Percentiles rank a stretch among this genome's conserved stretches.
phyloP scores from a whole-genome alignment of 768 basidiomycete species.

The Tephrocybe sp. region DNA sequence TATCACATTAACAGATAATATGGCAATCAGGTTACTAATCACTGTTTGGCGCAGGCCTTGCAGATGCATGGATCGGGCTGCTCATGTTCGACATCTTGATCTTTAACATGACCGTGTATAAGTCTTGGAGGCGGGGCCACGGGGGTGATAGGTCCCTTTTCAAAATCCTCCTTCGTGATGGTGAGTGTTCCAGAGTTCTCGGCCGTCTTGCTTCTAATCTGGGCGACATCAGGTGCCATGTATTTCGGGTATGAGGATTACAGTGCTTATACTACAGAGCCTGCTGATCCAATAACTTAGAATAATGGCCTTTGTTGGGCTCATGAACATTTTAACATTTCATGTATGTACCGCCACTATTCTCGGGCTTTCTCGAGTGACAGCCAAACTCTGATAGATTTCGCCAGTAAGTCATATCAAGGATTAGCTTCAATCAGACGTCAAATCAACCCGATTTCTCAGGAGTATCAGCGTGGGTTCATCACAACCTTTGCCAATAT shows the following conservation, averaged over 20 bases:
- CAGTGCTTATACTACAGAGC: neutral
- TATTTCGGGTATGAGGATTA: constrained; percentile 36
- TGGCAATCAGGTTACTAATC: neutral
- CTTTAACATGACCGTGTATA: constrained; percentile 40
- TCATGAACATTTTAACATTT: constrained; percentile 22
- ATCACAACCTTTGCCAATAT: constrained; percentile 22
- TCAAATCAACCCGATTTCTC: neutral
- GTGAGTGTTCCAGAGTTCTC: constrained; percentile 23
- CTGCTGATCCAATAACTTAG: constrained; percentile 5
- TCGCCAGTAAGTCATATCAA: constrained; percentile 12
- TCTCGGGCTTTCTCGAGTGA: neutral
- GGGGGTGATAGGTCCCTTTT: constrained; percentile 24
- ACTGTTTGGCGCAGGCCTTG: constrained; percentile 25
- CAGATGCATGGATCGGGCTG: constrained; percentile 38
- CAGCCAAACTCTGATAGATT: constrained; percentile 8
- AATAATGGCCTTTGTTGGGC: constrained; percentile 20
- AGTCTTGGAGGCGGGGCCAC: constrained; percentile 27
- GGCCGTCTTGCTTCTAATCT: neutral
- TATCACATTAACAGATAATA: neutral
- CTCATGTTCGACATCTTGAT: constrained; percentile 40
- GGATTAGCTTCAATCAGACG: too few relatives aligned
- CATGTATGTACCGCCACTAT: constrained; percentile 11
- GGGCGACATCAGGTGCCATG: constrained; percentile 30
- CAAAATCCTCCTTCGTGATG: constrained; percentile 38
- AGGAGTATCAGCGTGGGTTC: constrained; percentile 21